A percentile compares a stretch with the other conserved stretches of the same genome.
phyloP scores from a whole-genome alignment of 2,329 filamentous ascomycete species.

The Aspergillus glaucus region DNA sequence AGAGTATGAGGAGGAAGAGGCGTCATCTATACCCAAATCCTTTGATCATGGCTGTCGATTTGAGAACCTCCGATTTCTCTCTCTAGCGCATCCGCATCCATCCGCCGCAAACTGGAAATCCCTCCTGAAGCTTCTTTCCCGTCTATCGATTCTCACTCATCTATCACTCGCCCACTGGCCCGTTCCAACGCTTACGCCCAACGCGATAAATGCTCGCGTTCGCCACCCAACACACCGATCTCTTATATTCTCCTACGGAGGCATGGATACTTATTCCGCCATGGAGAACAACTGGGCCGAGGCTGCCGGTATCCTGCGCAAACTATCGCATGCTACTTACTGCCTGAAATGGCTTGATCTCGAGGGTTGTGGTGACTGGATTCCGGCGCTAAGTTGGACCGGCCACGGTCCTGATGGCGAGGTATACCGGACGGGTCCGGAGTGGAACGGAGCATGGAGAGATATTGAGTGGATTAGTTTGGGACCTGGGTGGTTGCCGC shows the following conservation, averaged over 20 bases:
- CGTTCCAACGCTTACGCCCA: slow-evolving; percentile 51
- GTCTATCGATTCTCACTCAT: slow-evolving; percentile 53
- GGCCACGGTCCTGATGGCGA: slow-evolving; percentile 22
- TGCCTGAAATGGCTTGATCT: slow-evolving; percentile 58
- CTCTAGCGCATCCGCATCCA: slow-evolving; percentile 47
- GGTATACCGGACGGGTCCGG: slow-evolving; percentile 26
- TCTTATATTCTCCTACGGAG: slow-evolving; percentile 43
- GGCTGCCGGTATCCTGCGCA: slow-evolving; percentile 50
- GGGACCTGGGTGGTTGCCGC: slow-evolving; percentile 36
- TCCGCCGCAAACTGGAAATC: slow-evolving; percentile 48
- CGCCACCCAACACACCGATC: slow-evolving; percentile 33
- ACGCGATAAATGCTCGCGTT: slow-evolving; percentile 43
- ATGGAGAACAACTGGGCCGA: slow-evolving; percentile 52
- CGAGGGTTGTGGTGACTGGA: slow-evolving; percentile 54
- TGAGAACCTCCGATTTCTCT: slow-evolving; percentile 51
- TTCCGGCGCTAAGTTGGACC: slow-evolving; percentile 46
- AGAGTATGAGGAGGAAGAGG: slow-evolving; percentile 11
- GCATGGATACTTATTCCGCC: slow-evolving; percentile 48
- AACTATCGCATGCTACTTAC: slow-evolving; percentile 50
- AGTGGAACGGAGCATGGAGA: slow-evolving; percentile 44
- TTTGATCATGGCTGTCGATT: slow-evolving; percentile 36
- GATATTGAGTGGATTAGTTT: slow-evolving; percentile 38
- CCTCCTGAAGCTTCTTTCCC: slow-evolving; percentile 47
- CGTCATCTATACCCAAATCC: slow-evolving; percentile 13
- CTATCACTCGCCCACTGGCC: slow-evolving; percentile 60